Conservation (phyloP, 2,329 filamentous ascomycete species). For the Setomelanomma holmii region DNA sequence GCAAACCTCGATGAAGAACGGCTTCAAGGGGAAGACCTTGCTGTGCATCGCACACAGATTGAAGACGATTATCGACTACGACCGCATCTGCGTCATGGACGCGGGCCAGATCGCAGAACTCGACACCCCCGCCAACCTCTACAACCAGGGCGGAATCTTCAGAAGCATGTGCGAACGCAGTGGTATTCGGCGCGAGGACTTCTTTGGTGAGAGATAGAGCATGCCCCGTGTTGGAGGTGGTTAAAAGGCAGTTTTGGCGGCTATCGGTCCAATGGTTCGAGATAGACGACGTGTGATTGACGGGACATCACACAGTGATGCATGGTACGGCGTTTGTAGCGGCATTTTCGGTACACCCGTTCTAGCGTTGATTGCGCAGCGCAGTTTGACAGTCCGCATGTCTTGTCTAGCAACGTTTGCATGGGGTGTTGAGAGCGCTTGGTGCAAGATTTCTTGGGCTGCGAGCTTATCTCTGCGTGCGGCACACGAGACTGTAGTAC, state of each 20-base stretch:
- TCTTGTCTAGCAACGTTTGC: neutral
- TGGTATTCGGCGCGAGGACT: slow-evolving; percentile 69
- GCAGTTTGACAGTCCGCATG: neutral
- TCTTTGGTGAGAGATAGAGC: slow-evolving; percentile 37
- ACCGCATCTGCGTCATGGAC: slow-evolving; percentile 97
- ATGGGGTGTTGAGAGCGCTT: neutral
- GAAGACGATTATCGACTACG: slow-evolving; percentile 91
- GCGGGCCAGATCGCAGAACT: slow-evolving; percentile 85
- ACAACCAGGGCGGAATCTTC: slow-evolving; percentile 79
- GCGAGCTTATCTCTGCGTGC: neutral
- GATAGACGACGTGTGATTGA: slow-evolving; percentile 9
- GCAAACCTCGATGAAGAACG: slow-evolving; percentile 62
- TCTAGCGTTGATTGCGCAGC: slow-evolving; percentile 1
- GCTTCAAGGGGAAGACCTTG: slow-evolving; percentile 85
- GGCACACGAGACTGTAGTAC: neutral
- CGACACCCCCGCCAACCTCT: slow-evolving; percentile 76
- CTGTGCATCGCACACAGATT: slow-evolving; percentile 92
- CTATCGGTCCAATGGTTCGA: slow-evolving; percentile 18
- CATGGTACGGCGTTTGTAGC: slow-evolving; percentile 29
- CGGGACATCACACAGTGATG: slow-evolving; percentile 8
- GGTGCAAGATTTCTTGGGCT: neutral
- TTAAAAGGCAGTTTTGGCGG: slow-evolving; percentile 3
- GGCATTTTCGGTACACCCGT: slow-evolving; percentile 11
- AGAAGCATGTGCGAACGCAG: slow-evolving; percentile 87
- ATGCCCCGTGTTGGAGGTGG: slow-evolving; percentile 1